Evolutionary conservation across 1,284 basidiomycete species (phyloP), one percentile per base, ranked within the genome.

Genomic region (Apiotrichum montevideense): DNA sequence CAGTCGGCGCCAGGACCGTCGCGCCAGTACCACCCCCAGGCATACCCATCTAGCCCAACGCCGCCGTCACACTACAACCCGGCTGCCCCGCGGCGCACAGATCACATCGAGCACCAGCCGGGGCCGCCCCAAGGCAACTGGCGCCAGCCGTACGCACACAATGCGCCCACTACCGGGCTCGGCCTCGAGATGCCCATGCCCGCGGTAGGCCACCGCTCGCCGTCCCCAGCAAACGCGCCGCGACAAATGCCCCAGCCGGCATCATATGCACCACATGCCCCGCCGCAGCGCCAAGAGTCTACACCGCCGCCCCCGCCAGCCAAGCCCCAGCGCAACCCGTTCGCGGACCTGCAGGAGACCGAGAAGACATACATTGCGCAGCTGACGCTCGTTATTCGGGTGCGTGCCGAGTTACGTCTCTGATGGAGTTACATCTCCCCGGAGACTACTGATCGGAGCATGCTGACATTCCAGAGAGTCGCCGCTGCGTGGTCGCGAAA

Each of bases 401-500:
- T 94, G 71, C 64, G 88, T 58, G 15, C 9, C 41, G 3, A 35
- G 21, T 35, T 9, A 33, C 45, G 44, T 21, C 6, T 34, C 21
- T 21, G 21, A 21, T 21, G 21, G 21, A 21, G 21, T 21, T 21
- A 21, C 21, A 21, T 21, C 21, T 21, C 21, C 21, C 21, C 21
- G 21, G 54, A 29, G 11, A 29, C 21, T 21, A 21, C 21, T 21
- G 21, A 21, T 21, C 21, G 21, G 21, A 21, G 21, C 35, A 11
- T 29, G 50, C 56, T 61, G 46, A 61, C 56, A 21, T 37, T 39
- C 8, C 13, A 98, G 90, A 91, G 90, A 84, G 90, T 97, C 7
- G 96, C 96, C 4, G 87, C 87, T 33, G 96, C 96, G 54, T 98
- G 95, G 95, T 97, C 93, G 11, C 81, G 91, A 43, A 84, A 86